Percentiles rank a stretch among this genome's conserved stretches.
phyloP scores from a whole-genome alignment of 2,329 filamentous ascomycete species.

The Orbilia oligospora region DNA sequence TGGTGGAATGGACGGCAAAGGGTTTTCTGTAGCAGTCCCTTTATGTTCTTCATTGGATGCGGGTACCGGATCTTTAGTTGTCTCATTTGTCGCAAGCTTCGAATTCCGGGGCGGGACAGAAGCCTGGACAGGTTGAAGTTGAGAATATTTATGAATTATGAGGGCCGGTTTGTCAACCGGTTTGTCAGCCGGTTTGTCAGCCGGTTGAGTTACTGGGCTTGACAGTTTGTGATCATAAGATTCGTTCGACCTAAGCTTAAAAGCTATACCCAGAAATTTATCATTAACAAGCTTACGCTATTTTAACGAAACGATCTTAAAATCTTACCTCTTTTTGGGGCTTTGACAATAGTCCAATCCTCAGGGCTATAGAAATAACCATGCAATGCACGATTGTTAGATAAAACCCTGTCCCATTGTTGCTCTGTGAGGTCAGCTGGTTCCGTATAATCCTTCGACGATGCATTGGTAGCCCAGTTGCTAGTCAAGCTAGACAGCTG shows the following conservation, averaged over 20 bases:
- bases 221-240: background rate
- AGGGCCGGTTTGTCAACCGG: too few relatives aligned
- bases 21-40: too few relatives aligned
- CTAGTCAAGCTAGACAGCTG: too few relatives aligned
- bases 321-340: background rate
- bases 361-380: background rate
- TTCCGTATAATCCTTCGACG: background rate
- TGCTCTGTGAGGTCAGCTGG: background rate
- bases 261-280: background rate
- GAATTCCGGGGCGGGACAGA: too few relatives aligned
- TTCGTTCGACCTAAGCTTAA: background rate
- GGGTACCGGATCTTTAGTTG: background rate
- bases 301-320: background rate
- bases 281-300: background rate
- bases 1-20: background rate
- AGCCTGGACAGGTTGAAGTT: too few relatives aligned
- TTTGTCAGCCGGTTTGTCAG: too few relatives aligned
- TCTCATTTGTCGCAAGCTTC: background rate
- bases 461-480: background rate
- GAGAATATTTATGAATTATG: too few relatives aligned
- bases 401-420: background rate
- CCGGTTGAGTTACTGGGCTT: background rate
- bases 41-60: too few relatives aligned
- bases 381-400: background rate
- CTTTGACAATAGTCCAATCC: background rate